phyloP scores from a whole-genome alignment of 192 early-diverging fungal species.

The Entomortierella parvispora region DNA sequence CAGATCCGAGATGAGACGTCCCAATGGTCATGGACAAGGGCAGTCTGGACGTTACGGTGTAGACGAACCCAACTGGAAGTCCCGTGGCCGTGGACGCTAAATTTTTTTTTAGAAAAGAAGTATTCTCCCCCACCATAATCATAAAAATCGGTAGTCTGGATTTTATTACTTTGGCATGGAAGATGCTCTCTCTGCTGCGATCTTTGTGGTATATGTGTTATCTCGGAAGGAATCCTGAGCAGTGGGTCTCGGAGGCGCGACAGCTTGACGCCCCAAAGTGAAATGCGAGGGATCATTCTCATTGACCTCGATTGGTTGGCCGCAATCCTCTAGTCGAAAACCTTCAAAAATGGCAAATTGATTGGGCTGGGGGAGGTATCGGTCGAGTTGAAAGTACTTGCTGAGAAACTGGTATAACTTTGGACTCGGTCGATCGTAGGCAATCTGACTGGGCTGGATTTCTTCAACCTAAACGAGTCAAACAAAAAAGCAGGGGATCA shows the following conservation, averaged over 20 bases:
- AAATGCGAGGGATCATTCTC: slow-evolving; percentile 6
- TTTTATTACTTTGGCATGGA: too few species aligned
- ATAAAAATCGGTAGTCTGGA: too few species aligned
- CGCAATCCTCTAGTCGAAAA: slow-evolving; percentile 30
- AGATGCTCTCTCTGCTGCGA: too few species aligned
- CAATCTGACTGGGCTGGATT: slow-evolving; percentile 45
- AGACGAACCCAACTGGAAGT: slow-evolving; percentile 37
- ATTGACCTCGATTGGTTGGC: slow-evolving; percentile 27
- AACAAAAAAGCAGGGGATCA: neutral
- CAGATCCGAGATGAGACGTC: slow-evolving; percentile 6
- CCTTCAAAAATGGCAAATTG: slow-evolving; percentile 52
- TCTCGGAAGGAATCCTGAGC: neutral
- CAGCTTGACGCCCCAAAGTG: neutral
- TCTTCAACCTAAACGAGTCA: slow-evolving; percentile 28
- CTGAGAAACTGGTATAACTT: slow-evolving; percentile 47
- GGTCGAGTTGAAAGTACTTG: slow-evolving; percentile 44
- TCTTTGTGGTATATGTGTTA: too few species aligned
- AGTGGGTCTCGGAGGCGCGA: neutral
- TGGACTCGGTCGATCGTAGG: slow-evolving; percentile 53
- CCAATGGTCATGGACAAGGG: slow-evolving; percentile 29
- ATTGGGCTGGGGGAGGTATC: slow-evolving; percentile 51
- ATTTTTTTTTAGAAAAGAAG: neutral
- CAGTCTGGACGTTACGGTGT: slow-evolving; percentile 5
- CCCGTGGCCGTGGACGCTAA: slow-evolving; percentile 37
- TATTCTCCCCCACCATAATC: too few species aligned